Evolutionary conservation across 2,329 filamentous ascomycete species (phyloP).

Genomic region (Colletotrichum siamense): DNA sequence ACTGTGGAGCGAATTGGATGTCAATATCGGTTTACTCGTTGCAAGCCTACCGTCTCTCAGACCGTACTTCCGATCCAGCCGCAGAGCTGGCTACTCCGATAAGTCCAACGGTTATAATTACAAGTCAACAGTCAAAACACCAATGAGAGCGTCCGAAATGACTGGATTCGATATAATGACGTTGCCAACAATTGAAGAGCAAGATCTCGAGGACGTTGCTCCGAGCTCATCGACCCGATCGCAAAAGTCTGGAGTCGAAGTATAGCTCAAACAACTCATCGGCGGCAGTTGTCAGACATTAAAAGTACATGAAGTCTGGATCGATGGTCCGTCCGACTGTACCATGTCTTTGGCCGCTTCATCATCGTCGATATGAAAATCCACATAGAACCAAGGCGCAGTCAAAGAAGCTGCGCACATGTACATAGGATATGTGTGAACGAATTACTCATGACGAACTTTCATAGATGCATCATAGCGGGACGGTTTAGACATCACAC

Average conservation of each 20-base stretch:
- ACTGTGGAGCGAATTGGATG: conserved; percentile 12
- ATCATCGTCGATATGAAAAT: not conserved
- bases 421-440: not conserved
- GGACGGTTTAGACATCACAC: not conserved
- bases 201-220: not conserved
- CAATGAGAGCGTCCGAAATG: not conserved
- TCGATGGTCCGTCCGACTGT: not conserved
- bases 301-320: not conserved
- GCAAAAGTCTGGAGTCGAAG: not conserved
- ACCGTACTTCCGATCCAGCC: conserved; percentile 15
- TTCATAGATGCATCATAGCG: not conserved
- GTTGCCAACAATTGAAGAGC: not conserved
- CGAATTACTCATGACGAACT: not conserved
- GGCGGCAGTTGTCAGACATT: not conserved
- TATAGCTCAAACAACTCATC: not conserved
- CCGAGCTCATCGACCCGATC: not conserved
- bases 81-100: not conserved
- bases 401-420: not conserved
- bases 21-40: conserved; percentile 13
- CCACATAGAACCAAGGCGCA: not conserved
- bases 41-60: conserved; percentile 10
- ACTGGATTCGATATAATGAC: not conserved
- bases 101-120: conserved; percentile 11
- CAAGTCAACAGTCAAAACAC: conserved; percentile 7
- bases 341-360: not conserved